Conservation (phyloP, 768 basidiomycete species). For the Amyloporia xantha region DNA sequence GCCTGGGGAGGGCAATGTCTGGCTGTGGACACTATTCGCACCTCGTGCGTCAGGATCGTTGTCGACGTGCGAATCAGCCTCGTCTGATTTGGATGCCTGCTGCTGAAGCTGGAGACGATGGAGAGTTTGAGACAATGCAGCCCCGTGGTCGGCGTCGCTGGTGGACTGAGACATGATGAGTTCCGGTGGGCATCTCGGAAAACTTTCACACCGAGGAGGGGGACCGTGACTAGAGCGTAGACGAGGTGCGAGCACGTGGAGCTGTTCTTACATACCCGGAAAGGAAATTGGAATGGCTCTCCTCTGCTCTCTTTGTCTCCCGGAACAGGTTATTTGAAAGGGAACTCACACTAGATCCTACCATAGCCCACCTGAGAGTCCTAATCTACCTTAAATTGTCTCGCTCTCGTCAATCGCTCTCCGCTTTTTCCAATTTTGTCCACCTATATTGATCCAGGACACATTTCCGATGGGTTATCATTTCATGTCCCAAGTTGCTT, state of each 20-base stretch:
- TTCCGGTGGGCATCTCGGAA: not conserved
- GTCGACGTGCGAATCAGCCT: constrained; percentile 8
- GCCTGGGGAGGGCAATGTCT: constrained; percentile 3
- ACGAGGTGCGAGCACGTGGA: constrained; percentile 3
- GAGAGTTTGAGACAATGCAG: constrained; percentile 40
- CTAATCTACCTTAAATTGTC: not conserved
- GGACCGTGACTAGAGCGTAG: not conserved
- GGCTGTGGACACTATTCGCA: not conserved
- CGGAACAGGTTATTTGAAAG: constrained; percentile 10
- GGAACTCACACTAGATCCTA: too few species aligned
- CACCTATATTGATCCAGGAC: constrained; percentile 11
- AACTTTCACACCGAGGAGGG: constrained; percentile 2
- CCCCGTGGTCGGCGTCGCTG: constrained; percentile 27
- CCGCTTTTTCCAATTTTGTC: constrained; percentile 11
- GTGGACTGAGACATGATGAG: constrained; percentile 18
- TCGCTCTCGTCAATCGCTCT: constrained; percentile 7
- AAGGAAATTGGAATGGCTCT: constrained; percentile 4
- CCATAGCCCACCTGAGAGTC: not conserved
- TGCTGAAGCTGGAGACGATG: constrained; percentile 35
- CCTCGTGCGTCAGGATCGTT: constrained; percentile 7
- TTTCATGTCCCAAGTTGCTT: constrained; percentile 4
- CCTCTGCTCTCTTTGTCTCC: constrained; percentile 6
- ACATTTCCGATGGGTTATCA: constrained; percentile 9
- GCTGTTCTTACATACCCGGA: not conserved
- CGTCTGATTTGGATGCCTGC: constrained; percentile 7